phyloP scores from a whole-genome alignment of 768 basidiomycete species.

The Pulveroboletus sp. region DNA sequence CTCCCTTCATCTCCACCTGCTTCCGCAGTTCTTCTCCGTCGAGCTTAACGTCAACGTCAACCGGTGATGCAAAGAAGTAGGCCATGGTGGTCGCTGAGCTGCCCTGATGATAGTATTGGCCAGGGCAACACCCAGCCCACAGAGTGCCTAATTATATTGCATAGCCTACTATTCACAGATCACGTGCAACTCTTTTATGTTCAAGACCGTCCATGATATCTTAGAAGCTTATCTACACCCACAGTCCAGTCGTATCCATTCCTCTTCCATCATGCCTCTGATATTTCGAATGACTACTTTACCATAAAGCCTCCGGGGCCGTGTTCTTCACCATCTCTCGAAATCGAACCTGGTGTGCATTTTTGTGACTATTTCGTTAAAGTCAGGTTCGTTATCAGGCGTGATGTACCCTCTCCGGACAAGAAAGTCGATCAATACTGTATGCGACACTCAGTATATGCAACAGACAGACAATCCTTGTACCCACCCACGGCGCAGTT shows the following conservation, averaged over 20 bases:
- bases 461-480: neutral
- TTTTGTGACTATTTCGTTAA: conserved; percentile 69
- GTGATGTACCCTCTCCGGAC: conserved; percentile 84
- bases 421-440: conserved; percentile 87
- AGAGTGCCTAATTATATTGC: neutral
- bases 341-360: conserved; percentile 73
- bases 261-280: too few species aligned
- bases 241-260: too few species aligned
- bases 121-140: neutral
- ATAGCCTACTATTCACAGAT: neutral
- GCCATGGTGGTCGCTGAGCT: conserved; percentile 38
- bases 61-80: conserved; percentile 88
- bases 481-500: conserved; percentile 83
- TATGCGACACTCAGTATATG: conserved; percentile 1
- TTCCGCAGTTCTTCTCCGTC: conserved; percentile 85
- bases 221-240: too few species aligned
- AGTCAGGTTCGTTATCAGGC: conserved; percentile 84
- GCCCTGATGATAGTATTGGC: neutral
- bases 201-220: too few species aligned
- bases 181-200: conserved; percentile 8
- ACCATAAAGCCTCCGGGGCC: neutral
- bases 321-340: conserved; percentile 42
- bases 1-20: conserved; percentile 85
- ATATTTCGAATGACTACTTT: too few species aligned
- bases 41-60: conserved; percentile 89